Percentiles rank a stretch among this genome's conserved stretches.
phyloP scores from a whole-genome alignment of 1,284 basidiomycete genomes.

The Apiotrichum siamense region DNA sequence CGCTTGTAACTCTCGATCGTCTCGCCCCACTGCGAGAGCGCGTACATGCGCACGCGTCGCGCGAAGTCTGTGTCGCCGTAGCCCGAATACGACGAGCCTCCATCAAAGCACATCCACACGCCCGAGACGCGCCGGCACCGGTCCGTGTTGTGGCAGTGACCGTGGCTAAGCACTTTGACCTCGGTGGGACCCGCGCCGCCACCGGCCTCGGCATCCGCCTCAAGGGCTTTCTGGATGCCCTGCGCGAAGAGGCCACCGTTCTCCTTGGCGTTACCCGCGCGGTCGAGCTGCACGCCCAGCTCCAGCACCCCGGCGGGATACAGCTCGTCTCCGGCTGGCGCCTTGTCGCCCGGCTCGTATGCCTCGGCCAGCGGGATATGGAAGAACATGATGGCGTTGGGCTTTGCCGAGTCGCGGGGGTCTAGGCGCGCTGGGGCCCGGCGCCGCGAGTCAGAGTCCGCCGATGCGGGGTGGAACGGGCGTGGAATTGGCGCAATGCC shows the following conservation, averaged over 20 bases:
- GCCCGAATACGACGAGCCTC: constrained; percentile 82
- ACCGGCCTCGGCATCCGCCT: constrained; percentile 57
- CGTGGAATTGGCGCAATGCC: constrained; percentile 65
- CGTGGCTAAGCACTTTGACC: constrained; percentile 64
- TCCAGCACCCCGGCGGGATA: constrained; percentile 57
- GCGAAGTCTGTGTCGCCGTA: constrained; percentile 79
- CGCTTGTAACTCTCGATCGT: constrained; percentile 82
- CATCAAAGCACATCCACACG: constrained; percentile 87
- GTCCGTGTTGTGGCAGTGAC: constrained; percentile 80
- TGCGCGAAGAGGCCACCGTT: constrained; percentile 76
- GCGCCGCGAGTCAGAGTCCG: not conserved
- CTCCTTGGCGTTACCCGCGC: constrained; percentile 55
- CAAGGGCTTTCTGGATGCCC: constrained; percentile 56
- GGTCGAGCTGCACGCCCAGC: constrained; percentile 61
- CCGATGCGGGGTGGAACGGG: constrained; percentile 63
- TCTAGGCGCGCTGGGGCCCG: constrained; percentile 1
- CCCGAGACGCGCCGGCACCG: constrained; percentile 77
- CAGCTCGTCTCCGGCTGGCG: constrained; percentile 3
- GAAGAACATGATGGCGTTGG: constrained; percentile 91
- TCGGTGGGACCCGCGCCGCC: constrained; percentile 47
- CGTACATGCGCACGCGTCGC: constrained; percentile 78
- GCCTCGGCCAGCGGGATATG: constrained; percentile 79
- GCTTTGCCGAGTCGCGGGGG: constrained; percentile 63
- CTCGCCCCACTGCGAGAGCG: constrained; percentile 80
- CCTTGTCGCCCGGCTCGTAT: constrained; percentile 13